Evolutionary conservation across 192 early-diverging fungal species (phyloP), one percentile per base, ranked within the genome.

Genomic region (Linnemannia exigua): DNA sequence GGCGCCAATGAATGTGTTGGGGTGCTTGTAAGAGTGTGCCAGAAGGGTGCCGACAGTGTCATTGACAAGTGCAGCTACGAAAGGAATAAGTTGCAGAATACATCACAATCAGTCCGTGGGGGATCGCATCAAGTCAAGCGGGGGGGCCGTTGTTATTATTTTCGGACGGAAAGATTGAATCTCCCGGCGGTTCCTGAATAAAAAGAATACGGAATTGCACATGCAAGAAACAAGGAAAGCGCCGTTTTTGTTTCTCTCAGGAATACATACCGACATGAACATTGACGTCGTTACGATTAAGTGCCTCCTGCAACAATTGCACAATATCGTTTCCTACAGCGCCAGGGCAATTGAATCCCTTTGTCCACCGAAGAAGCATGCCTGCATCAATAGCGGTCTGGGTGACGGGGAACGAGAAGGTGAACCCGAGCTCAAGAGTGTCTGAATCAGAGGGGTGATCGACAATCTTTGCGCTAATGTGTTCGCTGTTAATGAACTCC

Each of bases 31-130:
- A 7, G 95, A 96, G 70, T 97, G 94, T 37, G 96, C 93, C 67
- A 97, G 90, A 74, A 98, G 90, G 1, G 98, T 96, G 41, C 98
- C 97, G 9, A 97, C 97, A 0, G 98, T 96, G 84, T 98, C 98
- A 91, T 96, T 97, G 41, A 96, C 90, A 52, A 85, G 52, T 5
- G 83, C 83, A 11, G 83, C 89, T 85, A 51, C 7, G 20, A 63
- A 19, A 37, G 41, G 9, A 44, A 44, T 3, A 44, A 44, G 41
- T 48, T 31, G 67, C 19, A 37, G 28, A 38, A 38, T 47, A 54
- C 22, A 25, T 15, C 58, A 63, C 0, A 3, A 63, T 31, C 31
- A 63, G 58, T 63, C 12, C 58, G 58, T 31, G 28, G 28, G 12
- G 28, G 1, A 11, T 31, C 9, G 31, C n/a, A n/a, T n/a, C n/a